These are phyloP conservation scores for Candida maltosa DNA, from an alignment of 805 yeast species.

Conservation along the genomic window DNA sequence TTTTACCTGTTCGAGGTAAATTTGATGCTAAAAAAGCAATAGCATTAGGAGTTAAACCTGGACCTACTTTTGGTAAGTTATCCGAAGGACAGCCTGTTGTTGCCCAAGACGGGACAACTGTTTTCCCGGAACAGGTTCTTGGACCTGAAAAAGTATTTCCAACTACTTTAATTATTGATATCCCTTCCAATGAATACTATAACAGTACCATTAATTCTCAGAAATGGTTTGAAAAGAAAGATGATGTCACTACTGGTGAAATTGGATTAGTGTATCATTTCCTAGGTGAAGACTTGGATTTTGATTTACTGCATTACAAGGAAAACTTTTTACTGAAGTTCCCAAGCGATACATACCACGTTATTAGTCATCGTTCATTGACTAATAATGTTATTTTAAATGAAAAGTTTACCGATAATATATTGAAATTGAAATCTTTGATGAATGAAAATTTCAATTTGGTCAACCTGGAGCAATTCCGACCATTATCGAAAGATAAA, in stretches of 20 bases:
- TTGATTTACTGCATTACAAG: slow-evolving; percentile 38
- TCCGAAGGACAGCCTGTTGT: slow-evolving; percentile 58
- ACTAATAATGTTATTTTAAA: slow-evolving; percentile 61
- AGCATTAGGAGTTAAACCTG: slow-evolving; percentile 66
- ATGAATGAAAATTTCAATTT: slow-evolving; percentile 44
- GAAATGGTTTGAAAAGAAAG: slow-evolving; percentile 35
- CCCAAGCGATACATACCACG: slow-evolving; percentile 51
- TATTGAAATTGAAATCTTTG: slow-evolving; percentile 56
- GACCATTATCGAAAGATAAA: slow-evolving; percentile 10
- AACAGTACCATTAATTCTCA: slow-evolving; percentile 21
- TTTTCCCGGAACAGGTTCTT: slow-evolving; percentile 71
- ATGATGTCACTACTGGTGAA: slow-evolving; percentile 26
- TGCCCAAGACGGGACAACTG: slow-evolving; percentile 53
- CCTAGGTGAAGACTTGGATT: slow-evolving; percentile 60
- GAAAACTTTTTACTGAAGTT: slow-evolving; percentile 50
- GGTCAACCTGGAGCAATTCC: slow-evolving; percentile 24
- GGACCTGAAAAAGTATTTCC: slow-evolving; percentile 57
- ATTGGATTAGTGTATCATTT: slow-evolving; percentile 69
- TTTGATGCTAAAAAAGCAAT: slow-evolving; percentile 67
- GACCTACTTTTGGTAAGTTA: slow-evolving; percentile 54
- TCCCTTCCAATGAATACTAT: slow-evolving; percentile 54
- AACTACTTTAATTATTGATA: slow-evolving; percentile 66
- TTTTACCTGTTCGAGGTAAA: slow-evolving; percentile 70
- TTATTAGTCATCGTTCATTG: slow-evolving; percentile 68
- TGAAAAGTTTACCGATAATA: slow-evolving; percentile 49